phyloP scores from a whole-genome alignment of 306 rosid species.

The Cucurbita pepo region DNA sequence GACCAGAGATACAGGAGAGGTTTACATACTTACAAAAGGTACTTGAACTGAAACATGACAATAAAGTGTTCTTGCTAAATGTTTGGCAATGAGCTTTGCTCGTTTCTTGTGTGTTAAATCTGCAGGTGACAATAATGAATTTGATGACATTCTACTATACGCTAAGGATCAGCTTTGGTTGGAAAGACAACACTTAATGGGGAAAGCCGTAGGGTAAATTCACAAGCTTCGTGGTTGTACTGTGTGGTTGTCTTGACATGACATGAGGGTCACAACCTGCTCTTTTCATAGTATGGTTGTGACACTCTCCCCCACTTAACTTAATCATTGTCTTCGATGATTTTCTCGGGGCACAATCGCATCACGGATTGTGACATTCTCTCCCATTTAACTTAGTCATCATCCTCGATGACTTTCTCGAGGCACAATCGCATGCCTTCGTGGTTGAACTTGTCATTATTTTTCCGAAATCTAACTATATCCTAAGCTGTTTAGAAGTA shows the following conservation, averaged over 20 bases:
- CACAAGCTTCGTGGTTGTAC: too few relatives aligned
- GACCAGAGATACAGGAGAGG: conserved; percentile 30
- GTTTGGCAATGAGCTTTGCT: background rate
- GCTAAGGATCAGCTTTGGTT: conserved; percentile 54
- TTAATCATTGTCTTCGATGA: too few relatives aligned
- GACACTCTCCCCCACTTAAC: too few relatives aligned
- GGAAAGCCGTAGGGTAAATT: conserved; percentile 59
- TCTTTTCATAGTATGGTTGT: too few relatives aligned
- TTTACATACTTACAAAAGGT: conserved; percentile 68
- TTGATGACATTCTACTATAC: conserved; percentile 47
- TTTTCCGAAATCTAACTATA: background rate
- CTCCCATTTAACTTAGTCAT: too few relatives aligned
- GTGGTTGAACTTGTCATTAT: background rate
- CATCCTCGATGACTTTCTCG: too few relatives aligned
- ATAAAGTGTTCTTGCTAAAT: background rate
- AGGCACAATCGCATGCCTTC: too few relatives aligned
- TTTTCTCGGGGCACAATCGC: too few relatives aligned
- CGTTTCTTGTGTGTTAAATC: background rate
- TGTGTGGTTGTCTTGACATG: too few relatives aligned
- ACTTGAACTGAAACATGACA: background rate
- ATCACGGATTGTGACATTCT: too few relatives aligned
- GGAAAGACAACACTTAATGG: conserved; percentile 49
- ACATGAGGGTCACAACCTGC: too few relatives aligned
- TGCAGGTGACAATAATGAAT: conserved; percentile 46
- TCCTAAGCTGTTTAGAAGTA: background rate